Evolutionary conservation across 139 green algal species (phyloP), one percentile per base, ranked within the genome.

Genomic region (Chlamydomonas incerta): DNA sequence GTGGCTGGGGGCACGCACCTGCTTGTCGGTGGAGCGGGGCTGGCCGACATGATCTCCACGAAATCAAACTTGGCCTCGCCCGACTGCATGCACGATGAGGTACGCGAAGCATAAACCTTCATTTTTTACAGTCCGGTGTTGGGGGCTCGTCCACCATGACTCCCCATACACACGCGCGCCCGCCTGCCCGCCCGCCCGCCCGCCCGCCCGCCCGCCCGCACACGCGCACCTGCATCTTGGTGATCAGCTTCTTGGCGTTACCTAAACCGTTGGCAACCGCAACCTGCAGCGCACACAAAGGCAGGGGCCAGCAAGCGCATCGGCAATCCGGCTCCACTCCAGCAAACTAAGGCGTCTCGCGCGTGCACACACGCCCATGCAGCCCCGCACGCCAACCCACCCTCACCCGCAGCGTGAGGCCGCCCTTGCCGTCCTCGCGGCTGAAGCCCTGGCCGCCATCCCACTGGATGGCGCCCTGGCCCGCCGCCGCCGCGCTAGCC

Each of bases 191-290:
- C n/a, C n/a, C 66, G 31, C 66, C 18, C 66, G 29, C 6, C 26
- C 33, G 21, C 60, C 24, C 66, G n/a, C 66, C 29, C 66, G 41
- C 41, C 41, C 41, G 10, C 67, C 6, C 21, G 34, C 70, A 21
- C 37, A 58, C 20, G 13, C n/a, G 14, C 46, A 80, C 74, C 74
- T 83, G 79, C 83, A 88, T 83, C 73, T 83, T 81, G 26, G 65
- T 93, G 58, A 96, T 87, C 26, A 96, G 73, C 87, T 94, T 95
- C 91, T 95, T 95, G 63, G 93, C 93, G 74, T 95, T 95, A 72
- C 93, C 93, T 29, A 96, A 87, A 60, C 93, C 93, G 82, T 96
- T 96, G 47, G 91, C 93, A 21, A 96, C 92, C 24, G 60, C 60
- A 50, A 50, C 41, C 41, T 50, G 41, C 41, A 8, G 41, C 41